Evolutionary conservation across 345 rosid genomes (phyloP), one percentile per base, ranked within the genome.

Genomic region (Viola odorata): DNA sequence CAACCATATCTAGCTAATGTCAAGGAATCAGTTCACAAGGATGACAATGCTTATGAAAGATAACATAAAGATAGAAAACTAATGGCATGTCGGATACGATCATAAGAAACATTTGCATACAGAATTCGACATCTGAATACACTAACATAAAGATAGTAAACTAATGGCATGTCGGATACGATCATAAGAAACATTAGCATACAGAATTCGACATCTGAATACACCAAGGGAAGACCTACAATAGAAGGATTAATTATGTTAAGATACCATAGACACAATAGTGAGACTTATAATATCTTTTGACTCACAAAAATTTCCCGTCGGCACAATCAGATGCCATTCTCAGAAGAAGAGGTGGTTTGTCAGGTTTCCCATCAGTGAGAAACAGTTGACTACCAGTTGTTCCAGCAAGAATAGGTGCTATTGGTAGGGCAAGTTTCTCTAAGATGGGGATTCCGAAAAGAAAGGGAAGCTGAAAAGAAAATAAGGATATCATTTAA

Each of bases 121-220:
- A 85, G 42, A 53, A 77, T 82, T 57, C 97, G 88, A 62, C 83
- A 71, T 69, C 77, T 78, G 76, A 92, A 92, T 37, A 87, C 82
- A 69, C 91, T 87, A 62, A 94, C n/a, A n/a, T n/a, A n/a, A n/a
- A n/a, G n/a, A n/a, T n/a, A n/a, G n/a, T n/a, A n/a, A n/a, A n/a
- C n/a, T n/a, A n/a, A n/a, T n/a, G n/a, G n/a, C n/a, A 60, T 23
- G 57, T 45, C 70, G 95, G 96, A 91, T 91, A 91, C 98, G 90
- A 81, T 94, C 99, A 66, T 87, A 94, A 59, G 99, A 90, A 57
- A 92, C 98, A 59, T 92, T 92, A 52, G 97, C 98, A 67, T 92
- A 92, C 39, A 85, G 42, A 53, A 77, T 82, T 57, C 97, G 88
- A 62, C 83, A 71, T 69, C 77, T 78, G 76, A 92, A 92, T 37